phyloP scores from a whole-genome alignment of 2,329 filamentous ascomycete species.

The Alternaria sp. region DNA sequence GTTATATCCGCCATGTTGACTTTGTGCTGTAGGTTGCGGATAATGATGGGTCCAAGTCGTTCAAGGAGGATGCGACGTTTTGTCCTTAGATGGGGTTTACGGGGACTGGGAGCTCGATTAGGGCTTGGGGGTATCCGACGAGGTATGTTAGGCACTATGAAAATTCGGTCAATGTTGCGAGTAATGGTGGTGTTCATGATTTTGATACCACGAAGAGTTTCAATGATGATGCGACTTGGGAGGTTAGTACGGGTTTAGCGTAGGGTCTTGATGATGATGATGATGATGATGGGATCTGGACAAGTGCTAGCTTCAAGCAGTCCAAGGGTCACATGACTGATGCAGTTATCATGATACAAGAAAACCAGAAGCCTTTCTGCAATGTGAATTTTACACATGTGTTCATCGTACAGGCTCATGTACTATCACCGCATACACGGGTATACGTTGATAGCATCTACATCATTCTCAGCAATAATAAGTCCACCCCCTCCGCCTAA shows the following conservation, averaged over 20 bases:
- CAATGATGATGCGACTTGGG: constrained; percentile 64
- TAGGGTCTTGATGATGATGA: not conserved
- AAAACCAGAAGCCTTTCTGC: too few species aligned
- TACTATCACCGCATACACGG: too few species aligned
- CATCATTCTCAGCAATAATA: too few species aligned
- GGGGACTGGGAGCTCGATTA: constrained; percentile 62
- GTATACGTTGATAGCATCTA: too few species aligned
- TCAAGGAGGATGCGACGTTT: constrained; percentile 70
- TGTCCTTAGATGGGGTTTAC: constrained; percentile 64
- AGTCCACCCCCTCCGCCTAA: too few species aligned
- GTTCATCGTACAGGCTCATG: too few species aligned
- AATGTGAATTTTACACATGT: too few species aligned
- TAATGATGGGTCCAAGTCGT: constrained; percentile 65
- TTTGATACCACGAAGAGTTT: constrained; percentile 63
- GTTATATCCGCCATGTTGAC: constrained; percentile 65
- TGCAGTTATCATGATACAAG: too few species aligned
- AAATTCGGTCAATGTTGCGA: constrained; percentile 59
- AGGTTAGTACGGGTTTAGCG: constrained; percentile 18
- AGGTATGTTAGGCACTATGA: constrained; percentile 65
- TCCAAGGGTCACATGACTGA: too few species aligned
- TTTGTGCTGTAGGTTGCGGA: constrained; percentile 62
- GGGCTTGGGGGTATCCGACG: constrained; percentile 68
- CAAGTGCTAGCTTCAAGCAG: not conserved
- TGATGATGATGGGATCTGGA: not conserved
- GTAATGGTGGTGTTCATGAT: constrained; percentile 63